Conservation (phyloP, 1,139 yeast genomes). For the Yamadazyma conglobata region DNA sequence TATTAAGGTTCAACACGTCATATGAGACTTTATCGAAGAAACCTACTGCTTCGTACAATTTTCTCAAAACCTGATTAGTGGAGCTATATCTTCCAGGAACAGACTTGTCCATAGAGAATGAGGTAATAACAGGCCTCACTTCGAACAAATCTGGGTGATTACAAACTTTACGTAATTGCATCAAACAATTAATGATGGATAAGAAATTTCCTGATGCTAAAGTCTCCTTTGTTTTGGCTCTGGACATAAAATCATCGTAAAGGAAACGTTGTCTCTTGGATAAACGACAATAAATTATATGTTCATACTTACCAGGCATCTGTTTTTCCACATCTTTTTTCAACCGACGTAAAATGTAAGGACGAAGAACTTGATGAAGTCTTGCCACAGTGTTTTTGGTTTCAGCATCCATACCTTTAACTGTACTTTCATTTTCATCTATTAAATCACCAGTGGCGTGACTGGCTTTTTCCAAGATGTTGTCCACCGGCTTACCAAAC, state of each 20-base stretch:
- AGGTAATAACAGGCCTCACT: slow-evolving; percentile 90
- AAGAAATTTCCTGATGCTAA: slow-evolving; percentile 91
- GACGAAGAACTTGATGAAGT: slow-evolving; percentile 89
- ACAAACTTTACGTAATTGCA: slow-evolving; percentile 97
- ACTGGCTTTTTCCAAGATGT: slow-evolving; percentile 68
- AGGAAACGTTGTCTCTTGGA: slow-evolving; percentile 89
- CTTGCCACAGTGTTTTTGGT: slow-evolving; percentile 83
- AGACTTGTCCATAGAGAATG: slow-evolving; percentile 70
- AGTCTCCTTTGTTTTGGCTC: slow-evolving; percentile 94
- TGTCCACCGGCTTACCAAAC: slow-evolving; percentile 97
- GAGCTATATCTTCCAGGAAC: slow-evolving; percentile 51
- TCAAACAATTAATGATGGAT: slow-evolving; percentile 92
- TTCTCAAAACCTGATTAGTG: slow-evolving; percentile 43
- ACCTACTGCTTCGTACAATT: slow-evolving; percentile 27
- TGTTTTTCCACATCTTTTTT: slow-evolving; percentile 97
- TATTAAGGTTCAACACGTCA: slow-evolving; percentile 57
- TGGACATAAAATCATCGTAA: slow-evolving; percentile 95
- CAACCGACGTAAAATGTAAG: slow-evolving; percentile 84
- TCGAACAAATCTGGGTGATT: slow-evolving; percentile 97
- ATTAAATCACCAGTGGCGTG: slow-evolving; percentile 46
- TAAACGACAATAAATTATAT: slow-evolving; percentile 84
- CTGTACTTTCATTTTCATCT: slow-evolving; percentile 39
- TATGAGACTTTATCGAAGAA: slow-evolving; percentile 38
- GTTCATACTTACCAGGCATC: slow-evolving; percentile 98
- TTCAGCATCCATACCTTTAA: slow-evolving; percentile 52